These are phyloP conservation scores for Tulasnella sp. DNA, from an alignment of 768 basidiomycete genomes.

Conservation along the genomic window DNA sequence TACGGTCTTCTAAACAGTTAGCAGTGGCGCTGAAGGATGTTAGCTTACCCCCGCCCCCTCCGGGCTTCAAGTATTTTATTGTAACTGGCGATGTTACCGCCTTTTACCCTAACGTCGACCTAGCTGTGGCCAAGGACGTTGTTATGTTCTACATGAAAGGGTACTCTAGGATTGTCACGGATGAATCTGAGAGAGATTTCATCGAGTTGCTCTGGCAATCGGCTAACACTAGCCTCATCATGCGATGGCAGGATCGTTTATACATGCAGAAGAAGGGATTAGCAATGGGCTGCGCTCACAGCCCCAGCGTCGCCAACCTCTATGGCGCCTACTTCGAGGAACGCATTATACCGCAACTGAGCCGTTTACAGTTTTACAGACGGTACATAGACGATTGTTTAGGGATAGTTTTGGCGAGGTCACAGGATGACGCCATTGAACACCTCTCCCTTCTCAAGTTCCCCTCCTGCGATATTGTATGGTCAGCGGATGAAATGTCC, in stretches of 20 bases:
- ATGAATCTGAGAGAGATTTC: neutral
- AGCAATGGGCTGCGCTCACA: constrained; percentile 23
- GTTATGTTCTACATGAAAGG: constrained; percentile 20
- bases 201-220: neutral
- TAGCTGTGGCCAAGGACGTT: constrained; percentile 13
- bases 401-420: constrained; percentile 3
- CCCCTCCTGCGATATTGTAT: neutral
- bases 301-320: constrained; percentile 24
- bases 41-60: neutral
- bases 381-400: constrained; percentile 24
- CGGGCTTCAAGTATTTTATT: constrained; percentile 23
- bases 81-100: constrained; percentile 34
- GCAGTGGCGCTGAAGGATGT: neutral
- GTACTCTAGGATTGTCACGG: neutral
- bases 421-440: neutral
- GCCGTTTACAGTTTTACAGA: constrained; percentile 9
- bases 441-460: neutral
- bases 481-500: neutral
- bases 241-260: constrained; percentile 9
- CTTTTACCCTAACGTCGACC: constrained; percentile 31
- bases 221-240: constrained; percentile 7
- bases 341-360: neutral
- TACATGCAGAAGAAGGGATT: constrained; percentile 21
- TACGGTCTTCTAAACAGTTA: neutral
- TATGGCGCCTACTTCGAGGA: constrained; percentile 19